Evolutionary conservation across 306 rosid species (phyloP), one percentile per base, ranked within the genome.

Genomic region (Dicorynia guianensis): DNA sequence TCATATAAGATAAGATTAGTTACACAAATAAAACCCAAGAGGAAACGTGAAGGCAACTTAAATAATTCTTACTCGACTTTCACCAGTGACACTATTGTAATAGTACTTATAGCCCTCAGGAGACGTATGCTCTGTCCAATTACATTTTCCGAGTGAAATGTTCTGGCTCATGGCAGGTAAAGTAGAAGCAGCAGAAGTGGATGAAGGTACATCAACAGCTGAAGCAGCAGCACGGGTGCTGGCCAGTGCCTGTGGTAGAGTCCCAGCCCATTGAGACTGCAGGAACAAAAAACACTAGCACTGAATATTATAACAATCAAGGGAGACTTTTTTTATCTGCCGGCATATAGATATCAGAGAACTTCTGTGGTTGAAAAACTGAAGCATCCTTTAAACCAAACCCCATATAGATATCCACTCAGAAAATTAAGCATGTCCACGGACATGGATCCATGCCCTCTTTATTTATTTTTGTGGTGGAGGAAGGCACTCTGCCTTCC

Each of bases 71-170:
- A 96, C 99, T 91, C 86, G 90, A 75, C 98, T 95, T 88, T 92
- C 96, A 58, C 96, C 90, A n/a, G 96, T 89, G 14, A 82, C 80
- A 81, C 88, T 79, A 78, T 92, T 95, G 76, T 95, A 84, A 81
- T 92, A 95, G 78, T 95, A 95, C 74, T 92, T 96, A 82, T 89
- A 92, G 74, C 96, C 96, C 81, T 96, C 98, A 0, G 99, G 99
- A 81, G 97, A 96, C 44, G 87, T 63, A 80, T 96, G 99, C 75
- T 96, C 99, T 34, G 97, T 90, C 99, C 99, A 96, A 72, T 88
- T 69, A 80, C 92, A 80, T 82, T 92, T 87, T 63, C 72, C 74
- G 66, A 84, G 83, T 79, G 76, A 56, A 2, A 65, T 42, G 55
- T 77, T 75, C 80, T 87, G 97, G 85, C 68, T 56, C 39, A 62